Base-by-base conservation (phyloP, 1,139 yeast species). In the Blastobotrys aristatus region DNA sequence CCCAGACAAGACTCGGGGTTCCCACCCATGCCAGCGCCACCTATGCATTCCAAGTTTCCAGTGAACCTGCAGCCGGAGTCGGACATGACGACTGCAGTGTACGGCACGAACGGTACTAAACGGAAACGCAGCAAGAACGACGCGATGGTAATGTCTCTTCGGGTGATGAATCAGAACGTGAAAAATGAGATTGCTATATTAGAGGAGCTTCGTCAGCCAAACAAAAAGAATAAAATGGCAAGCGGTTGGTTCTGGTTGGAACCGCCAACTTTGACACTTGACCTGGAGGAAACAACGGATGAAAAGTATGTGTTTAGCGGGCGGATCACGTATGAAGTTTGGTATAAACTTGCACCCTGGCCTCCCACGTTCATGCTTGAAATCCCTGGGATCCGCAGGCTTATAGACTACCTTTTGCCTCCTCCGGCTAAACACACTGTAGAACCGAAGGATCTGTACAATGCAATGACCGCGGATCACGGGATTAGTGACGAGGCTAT, bases 141-240 rank as follows among this genome's bases (percentile, higher is more conserved):
- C 17, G 6, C 38, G 2, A 36, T 33, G 34, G 14, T 39, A 4
- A 27, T 47, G 26, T 26, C 38, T n/a, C 14, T 42, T 24, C 39
- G 37, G 21, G 43, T 35, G 22, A 22, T 45, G 33, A 34, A 50
- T 20, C 47, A 41, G 21, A 37, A 44, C 32, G 13, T 29, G 22
- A 20, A 42, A 11, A 27, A 40, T 7, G 48, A 47, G 13, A 18
- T 43, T 7, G 31, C 13, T 18, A 43, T 36, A 8, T 27, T 37
- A 6, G 42, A 44, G 11, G 38, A 38, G 16, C 37, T 44, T 30
- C 41, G 31, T 10, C 21, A 3, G 5, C 24, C 22, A 8, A 44
- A 27, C 21, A 37, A 44, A 27, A 35, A 30, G 10, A 44, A 44
- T 16, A 44, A 29, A n/a, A 22, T 31, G 27, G 39, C 29, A 3